Conservation (phyloP, 371 early-diverging fungal species). For the Zancudomyces culisetae region DNA sequence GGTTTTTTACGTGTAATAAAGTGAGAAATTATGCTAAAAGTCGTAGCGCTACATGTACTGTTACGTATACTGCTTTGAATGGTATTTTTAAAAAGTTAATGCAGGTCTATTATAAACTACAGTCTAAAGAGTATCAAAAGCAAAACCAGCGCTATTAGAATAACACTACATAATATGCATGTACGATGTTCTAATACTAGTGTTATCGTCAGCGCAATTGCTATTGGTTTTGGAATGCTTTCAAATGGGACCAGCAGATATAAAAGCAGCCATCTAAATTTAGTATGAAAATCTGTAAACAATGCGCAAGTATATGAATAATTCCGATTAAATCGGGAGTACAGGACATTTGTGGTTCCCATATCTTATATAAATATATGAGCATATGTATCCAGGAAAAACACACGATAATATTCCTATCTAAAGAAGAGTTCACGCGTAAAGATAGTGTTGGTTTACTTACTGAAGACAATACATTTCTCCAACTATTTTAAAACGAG, state of each 20-base stretch:
- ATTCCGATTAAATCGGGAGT: too few relatives aligned
- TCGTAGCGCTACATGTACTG: too few relatives aligned
- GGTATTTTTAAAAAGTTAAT: too few relatives aligned
- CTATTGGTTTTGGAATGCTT: not conserved
- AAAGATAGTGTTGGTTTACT: too few relatives aligned
- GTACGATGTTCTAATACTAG: not conserved
- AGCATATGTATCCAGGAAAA: not conserved
- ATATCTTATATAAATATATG: not conserved
- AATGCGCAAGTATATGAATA: too few relatives aligned
- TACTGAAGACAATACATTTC: too few relatives aligned
- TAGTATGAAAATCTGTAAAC: not conserved
- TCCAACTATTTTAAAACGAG: too few relatives aligned
- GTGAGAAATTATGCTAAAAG: too few relatives aligned
- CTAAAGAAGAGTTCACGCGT: too few relatives aligned
- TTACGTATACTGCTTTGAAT: too few relatives aligned
- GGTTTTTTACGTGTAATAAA: too few relatives aligned
- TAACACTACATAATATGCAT: not conserved
- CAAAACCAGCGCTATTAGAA: not conserved
- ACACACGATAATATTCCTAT: not conserved
- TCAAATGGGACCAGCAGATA: not conserved
- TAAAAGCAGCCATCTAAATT: not conserved
- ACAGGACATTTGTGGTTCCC: too few relatives aligned
- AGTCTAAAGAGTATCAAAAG: not conserved
- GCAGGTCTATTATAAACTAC: not conserved
- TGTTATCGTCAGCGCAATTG: not conserved